These are phyloP conservation scores for Pulveroboletus sp. DNA, from an alignment of 768 basidiomycete species.

Conservation along the genomic window DNA sequence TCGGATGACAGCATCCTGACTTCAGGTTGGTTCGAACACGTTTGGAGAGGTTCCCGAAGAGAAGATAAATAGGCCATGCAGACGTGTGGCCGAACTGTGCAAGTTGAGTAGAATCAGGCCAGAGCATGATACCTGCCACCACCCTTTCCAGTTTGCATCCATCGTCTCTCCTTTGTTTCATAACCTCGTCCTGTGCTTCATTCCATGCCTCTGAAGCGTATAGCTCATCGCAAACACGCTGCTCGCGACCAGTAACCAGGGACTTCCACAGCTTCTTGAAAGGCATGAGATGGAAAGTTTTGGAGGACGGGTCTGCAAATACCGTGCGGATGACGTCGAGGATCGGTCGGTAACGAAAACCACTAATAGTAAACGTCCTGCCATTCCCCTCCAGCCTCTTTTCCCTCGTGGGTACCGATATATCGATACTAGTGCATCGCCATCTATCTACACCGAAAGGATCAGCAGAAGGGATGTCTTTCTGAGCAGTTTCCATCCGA, in stretches of 20 bases:
- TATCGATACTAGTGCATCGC: background rate
- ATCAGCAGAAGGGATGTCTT: background rate
- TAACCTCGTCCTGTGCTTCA: slow-evolving; percentile 10
- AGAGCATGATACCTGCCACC: slow-evolving; percentile 15
- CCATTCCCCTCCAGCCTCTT: background rate
- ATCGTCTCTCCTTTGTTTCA: slow-evolving; percentile 5
- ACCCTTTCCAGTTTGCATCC: slow-evolving; percentile 17
- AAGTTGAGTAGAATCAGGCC: slow-evolving; percentile 13
- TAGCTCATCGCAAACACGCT: background rate
- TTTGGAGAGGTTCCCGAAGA: slow-evolving; percentile 23
- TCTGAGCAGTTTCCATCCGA: background rate
- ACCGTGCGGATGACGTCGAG: slow-evolving; percentile 8
- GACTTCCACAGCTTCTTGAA: slow-evolving; percentile 15
- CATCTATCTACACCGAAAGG: background rate
- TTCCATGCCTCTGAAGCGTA: background rate
- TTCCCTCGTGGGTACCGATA: background rate
- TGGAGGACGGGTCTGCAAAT: background rate
- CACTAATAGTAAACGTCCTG: background rate
- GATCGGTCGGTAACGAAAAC: slow-evolving; percentile 15
- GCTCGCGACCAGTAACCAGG: background rate
- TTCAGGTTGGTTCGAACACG: slow-evolving; percentile 7
- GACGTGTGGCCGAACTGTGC: slow-evolving; percentile 13
- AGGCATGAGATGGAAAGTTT: slow-evolving; percentile 21
- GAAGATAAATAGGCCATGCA: slow-evolving; percentile 25
- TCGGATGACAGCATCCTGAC: slow-evolving; percentile 9